phyloP scores from a whole-genome alignment of 257 asterid species.

The Nicotiana knightiana region DNA sequence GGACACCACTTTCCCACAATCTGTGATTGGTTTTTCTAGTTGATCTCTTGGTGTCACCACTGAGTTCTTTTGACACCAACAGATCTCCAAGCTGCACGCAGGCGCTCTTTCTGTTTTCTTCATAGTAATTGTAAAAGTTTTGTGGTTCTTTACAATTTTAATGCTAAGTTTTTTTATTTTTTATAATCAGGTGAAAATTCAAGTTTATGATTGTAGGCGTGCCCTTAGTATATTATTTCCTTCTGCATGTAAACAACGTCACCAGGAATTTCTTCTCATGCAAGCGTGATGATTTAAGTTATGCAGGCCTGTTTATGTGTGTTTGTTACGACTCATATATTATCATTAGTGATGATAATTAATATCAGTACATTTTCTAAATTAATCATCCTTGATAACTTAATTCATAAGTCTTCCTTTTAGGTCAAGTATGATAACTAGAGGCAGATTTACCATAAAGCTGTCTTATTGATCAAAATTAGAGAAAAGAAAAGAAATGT shows the following conservation, averaged over 20 bases:
- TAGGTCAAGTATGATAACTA: neutral
- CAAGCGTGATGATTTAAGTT: neutral
- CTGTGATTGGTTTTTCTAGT: conserved; percentile 13
- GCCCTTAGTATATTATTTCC: neutral
- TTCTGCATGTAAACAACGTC: neutral
- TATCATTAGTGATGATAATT: neutral
- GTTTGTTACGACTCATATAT: neutral
- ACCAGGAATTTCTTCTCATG: neutral
- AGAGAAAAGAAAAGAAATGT: neutral
- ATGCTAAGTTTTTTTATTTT: neutral
- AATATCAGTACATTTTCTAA: neutral
- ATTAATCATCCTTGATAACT: neutral
- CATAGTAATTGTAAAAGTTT: neutral
- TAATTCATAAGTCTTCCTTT: neutral
- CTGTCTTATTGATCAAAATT: neutral
- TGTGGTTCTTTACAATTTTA: neutral
- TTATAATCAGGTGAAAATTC: neutral
- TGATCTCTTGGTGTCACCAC: conserved; percentile 2
- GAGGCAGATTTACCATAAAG: neutral
- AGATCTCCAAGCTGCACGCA: conserved; percentile 22
- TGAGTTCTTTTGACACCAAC: conserved; percentile 20
- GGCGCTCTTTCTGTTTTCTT: neutral
- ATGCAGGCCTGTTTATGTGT: neutral
- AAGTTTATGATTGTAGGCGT: conserved; percentile 7
- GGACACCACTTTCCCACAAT: conserved; percentile 14